Evolutionary conservation across 106 monocot genomes (phyloP).

Genomic region (Phalaenopsis aphrodite): DNA sequence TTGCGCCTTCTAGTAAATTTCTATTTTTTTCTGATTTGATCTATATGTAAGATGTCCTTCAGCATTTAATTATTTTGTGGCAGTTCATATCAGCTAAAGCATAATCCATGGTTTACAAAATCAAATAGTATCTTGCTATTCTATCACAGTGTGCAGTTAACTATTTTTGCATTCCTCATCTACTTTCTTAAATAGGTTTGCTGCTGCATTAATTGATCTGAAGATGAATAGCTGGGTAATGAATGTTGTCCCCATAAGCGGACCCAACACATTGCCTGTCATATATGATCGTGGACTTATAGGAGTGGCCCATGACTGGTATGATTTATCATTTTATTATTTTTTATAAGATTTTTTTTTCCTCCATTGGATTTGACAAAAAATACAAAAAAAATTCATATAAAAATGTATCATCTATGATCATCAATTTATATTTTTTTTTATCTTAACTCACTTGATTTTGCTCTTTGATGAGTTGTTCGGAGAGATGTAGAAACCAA

Average conservation of each 20-base stretch:
- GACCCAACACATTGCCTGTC: slow-evolving; percentile 80
- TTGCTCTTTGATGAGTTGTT: slow-evolving; percentile 3
- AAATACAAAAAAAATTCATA: not conserved
- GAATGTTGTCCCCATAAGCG: slow-evolving; percentile 77
- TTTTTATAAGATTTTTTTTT: not conserved
- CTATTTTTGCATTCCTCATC: not conserved
- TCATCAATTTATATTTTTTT: not conserved
- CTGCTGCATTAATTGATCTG: slow-evolving; percentile 63
- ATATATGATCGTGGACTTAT: slow-evolving; percentile 93
- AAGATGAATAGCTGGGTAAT: slow-evolving; percentile 82
- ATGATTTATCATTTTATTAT: slow-evolving; percentile 10
- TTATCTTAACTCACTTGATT: not conserved
- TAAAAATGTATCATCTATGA: not conserved
- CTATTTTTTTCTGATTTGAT: not conserved
- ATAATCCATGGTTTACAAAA: not conserved
- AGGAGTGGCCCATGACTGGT: slow-evolving; percentile 91
- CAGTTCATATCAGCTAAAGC: not conserved
- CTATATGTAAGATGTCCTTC: not conserved
- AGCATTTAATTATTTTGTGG: not conserved
- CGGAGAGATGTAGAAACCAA: too few relatives aligned
- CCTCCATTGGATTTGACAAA: not conserved
- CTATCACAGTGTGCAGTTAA: not conserved
- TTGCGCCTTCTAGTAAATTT: not conserved
- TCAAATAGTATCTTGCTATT: not conserved
- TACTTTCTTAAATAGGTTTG: slow-evolving; percentile 49